phyloP scores from a whole-genome alignment of 2,329 filamentous ascomycete genomes.

The Balansia obtecta region DNA sequence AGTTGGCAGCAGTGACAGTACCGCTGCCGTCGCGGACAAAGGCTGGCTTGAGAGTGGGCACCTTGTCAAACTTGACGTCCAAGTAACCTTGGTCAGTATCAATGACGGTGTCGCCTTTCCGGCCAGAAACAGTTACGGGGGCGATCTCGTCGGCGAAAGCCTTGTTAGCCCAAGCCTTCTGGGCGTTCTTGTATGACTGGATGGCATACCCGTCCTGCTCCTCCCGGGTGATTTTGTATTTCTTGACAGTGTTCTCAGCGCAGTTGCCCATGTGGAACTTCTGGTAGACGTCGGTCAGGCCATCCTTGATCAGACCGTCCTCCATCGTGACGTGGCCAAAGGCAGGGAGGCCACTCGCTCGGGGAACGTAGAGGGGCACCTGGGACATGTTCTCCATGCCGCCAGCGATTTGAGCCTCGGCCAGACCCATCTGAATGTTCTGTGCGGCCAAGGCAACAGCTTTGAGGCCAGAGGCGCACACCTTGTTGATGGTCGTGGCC shows the following conservation, averaged over 20 bases:
- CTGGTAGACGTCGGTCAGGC: slow-evolving; percentile 91
- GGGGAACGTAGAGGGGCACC: slow-evolving; percentile 80
- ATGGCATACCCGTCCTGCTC: slow-evolving; percentile 89
- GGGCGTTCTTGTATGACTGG: slow-evolving; percentile 75
- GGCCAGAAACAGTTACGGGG: slow-evolving; percentile 71
- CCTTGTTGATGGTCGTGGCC: slow-evolving; percentile 92
- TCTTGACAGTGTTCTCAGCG: slow-evolving; percentile 88
- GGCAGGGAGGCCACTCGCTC: slow-evolving; percentile 67
- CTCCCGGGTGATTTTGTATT: slow-evolving; percentile 65
- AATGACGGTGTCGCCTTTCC: slow-evolving; percentile 71
- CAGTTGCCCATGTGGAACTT: slow-evolving; percentile 98
- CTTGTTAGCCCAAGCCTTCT: slow-evolving; percentile 74
- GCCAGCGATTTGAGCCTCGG: slow-evolving; percentile 81
- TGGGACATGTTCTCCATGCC: slow-evolving; percentile 98
- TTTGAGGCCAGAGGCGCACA: slow-evolving; percentile 91
- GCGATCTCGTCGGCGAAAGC: slow-evolving; percentile 84
- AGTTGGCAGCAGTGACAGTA: slow-evolving; percentile 89
- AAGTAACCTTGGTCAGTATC: slow-evolving; percentile 81
- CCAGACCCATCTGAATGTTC: slow-evolving; percentile 83
- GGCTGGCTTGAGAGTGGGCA: slow-evolving; percentile 77
- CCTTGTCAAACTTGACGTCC: slow-evolving; percentile 76
- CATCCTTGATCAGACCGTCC: slow-evolving; percentile 89
- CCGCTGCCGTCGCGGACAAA: slow-evolving; percentile 78
- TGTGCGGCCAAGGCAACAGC: slow-evolving; percentile 82
- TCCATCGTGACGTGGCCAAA: slow-evolving; percentile 83